Evolutionary conservation across 306 rosid genomes (phyloP), one percentile per base, ranked within the genome.

Genomic region (Alnus glutinosa): DNA sequence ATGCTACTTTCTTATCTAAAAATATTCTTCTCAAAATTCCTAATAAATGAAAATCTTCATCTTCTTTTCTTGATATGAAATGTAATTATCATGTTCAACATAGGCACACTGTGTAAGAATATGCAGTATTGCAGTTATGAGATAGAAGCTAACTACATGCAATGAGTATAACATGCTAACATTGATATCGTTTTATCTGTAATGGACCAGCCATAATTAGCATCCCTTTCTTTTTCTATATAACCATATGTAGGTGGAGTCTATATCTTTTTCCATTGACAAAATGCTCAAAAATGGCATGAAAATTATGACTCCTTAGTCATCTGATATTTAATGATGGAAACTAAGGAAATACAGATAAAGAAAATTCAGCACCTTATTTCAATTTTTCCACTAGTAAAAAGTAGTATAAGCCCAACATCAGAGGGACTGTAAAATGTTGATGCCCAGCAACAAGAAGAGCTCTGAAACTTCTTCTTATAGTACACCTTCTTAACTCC

Each of bases 401-500:
- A 91, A 79, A 89, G 83, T 78, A 89, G 92, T 62, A 87, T 1
- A 46, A 94, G 93, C 63, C 90, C 89, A 44, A 81, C 80, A 70
- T 78, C 83, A 75, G 88, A 80, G 75, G 79, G 62, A 71, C 77
- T 78, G 77, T 80, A 62, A 80, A 94, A 90, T 71, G 94, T 88
- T 1, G 98, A 90, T 63, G 97, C 97, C 97, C 94, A 94, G 76
- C 91, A 94, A 88, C 98, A 94, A 18, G 88, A 86, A 42, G 92
- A 83, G 75, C 91, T 82, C 36, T 84, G 90, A 57, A 86, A 94
- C 85, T 91, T 94, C 81, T 91, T 94, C 88, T 94, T 94, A 87
- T 82, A 49, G 50, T 88, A 87, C 78, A 94, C 98, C 88, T 89
- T 94, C 89, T 92, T 94, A 48, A 92, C 74, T 78, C 98, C 97